A percentile compares a stretch with the other conserved stretches of the same genome.
These are phyloP conservation scores for Amanita subjunquillea DNA, from an alignment of 768 basidiomycete species.

Conservation along the genomic window DNA sequence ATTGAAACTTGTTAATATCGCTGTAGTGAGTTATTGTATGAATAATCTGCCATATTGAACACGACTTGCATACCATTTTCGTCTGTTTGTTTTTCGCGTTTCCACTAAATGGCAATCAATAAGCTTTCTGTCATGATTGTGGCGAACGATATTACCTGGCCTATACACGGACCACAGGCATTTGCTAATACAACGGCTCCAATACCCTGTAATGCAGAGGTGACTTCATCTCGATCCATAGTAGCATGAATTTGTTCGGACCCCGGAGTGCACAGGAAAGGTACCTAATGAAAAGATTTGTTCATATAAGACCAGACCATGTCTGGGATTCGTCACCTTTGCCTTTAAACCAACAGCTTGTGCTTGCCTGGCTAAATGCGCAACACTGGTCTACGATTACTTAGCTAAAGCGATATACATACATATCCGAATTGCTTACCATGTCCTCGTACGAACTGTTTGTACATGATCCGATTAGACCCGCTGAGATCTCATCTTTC, in stretches of 20 bases:
- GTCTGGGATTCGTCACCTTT: constrained; percentile 33
- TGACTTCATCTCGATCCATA: constrained; percentile 90
- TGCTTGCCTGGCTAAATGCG: constrained; percentile 85
- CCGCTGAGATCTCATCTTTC: constrained; percentile 89
- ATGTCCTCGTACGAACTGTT: constrained; percentile 97
- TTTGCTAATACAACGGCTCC: constrained; percentile 96
- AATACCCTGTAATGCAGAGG: constrained; percentile 69
- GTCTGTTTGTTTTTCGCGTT: constrained; percentile 75
- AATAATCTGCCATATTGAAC: background rate
- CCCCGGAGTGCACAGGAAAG: constrained; percentile 82
- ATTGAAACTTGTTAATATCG: constrained; percentile 96
- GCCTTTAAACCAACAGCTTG: constrained; percentile 71
- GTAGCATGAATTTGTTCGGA: constrained; percentile 97
- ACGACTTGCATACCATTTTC: constrained; percentile 62
- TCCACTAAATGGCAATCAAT: constrained; percentile 54
- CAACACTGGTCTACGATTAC: constrained; percentile 67
- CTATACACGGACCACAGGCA: constrained; percentile 98
- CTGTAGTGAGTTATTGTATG: constrained; percentile 25
- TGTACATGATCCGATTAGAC: constrained; percentile 96
- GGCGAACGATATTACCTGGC: constrained; percentile 45
- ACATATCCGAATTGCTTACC: constrained; percentile 30
- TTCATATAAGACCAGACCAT: constrained; percentile 1
- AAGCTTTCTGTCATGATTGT: background rate
- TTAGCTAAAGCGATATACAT: constrained; percentile 4
- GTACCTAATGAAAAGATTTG: constrained; percentile 35